Base-by-base conservation (phyloP, 2,329 filamentous ascomycete species). In the Pyrenophora tritici-repentis region DNA sequence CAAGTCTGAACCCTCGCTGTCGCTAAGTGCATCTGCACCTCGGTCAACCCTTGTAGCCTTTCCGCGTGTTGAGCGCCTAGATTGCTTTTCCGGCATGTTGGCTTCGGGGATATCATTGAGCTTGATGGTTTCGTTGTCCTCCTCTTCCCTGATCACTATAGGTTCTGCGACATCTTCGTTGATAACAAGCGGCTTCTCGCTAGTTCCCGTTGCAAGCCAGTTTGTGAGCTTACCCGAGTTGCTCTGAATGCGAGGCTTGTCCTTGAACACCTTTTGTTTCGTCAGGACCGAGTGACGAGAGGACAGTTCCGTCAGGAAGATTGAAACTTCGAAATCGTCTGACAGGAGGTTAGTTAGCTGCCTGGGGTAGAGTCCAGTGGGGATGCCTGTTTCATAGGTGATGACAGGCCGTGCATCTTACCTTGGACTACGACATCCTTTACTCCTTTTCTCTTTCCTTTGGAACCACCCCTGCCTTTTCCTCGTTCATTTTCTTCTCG, bases 291-390 rank as follows among this genome's bases (percentile, higher is more conserved):
- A 89, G 77, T 97, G 94, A 12, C 91, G 85, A 33, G 88, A 92
- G 43, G 84, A 86, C 6, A 88, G 89, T 72, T 96, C 90, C 38
- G 90, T 95, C 59, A 99, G 79, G 75, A 97, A 97, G 59, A 99
- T 89, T 32, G 91, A 90, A 12, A 97, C 91, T 70, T 97, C 91
- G 69, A 97, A 99, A 62, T 96, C 93, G 73, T 97, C 93, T 94
- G 63, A 47, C 54, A n/a, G 32, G 24, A 31, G 34, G 36, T 63
- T 42, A 62, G 50, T 32, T 33, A 46, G 60, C 44, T 56, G 51
- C 52, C 46, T 60, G 40, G 59, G 55, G 33, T 18, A 34, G 12
- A 26, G 18, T 47, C 22, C 22, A 24, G 31, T 31, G 38, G 45
- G 37, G 38, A 26, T 36, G 45, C 26, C 6, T 43, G 44, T 39